These are phyloP conservation scores for Quercus cerris DNA, from an alignment of 306 rosid genomes.

Conservation along the genomic window DNA sequence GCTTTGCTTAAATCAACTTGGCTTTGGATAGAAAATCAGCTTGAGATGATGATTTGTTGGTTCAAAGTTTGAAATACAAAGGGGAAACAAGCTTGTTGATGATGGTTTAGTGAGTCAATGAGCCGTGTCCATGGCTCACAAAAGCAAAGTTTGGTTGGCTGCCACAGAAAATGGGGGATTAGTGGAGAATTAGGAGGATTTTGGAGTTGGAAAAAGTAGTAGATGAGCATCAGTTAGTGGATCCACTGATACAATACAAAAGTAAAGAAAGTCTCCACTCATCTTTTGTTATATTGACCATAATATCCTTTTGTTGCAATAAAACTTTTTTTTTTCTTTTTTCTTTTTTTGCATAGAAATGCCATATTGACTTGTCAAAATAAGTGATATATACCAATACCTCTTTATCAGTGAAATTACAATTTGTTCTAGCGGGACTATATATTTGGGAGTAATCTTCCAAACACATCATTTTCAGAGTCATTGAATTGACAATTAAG, in stretches of 20 bases:
- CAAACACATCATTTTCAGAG: no score
- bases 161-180: conserved; percentile 20
- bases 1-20: conserved; percentile 12
- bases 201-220: conserved; percentile 34
- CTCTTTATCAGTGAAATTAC: background rate
- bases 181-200: conserved; percentile 38
- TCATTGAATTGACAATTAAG: no score
- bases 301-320: conserved; percentile 18
- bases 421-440: background rate
- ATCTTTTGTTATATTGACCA: conserved; percentile 23
- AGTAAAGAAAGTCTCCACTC: conserved; percentile 32
- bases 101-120: conserved; percentile 8
- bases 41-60: background rate
- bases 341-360: conserved; percentile 1
- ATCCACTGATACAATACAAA: conserved; percentile 37
- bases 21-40: background rate
- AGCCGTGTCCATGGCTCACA: conserved; percentile 5
- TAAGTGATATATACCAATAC: background rate
- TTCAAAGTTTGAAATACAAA: background rate
- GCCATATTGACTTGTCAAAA: conserved; percentile 18
- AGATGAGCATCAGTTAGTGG: conserved; percentile 49
- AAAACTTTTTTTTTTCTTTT: background rate
- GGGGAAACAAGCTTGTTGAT: background rate
- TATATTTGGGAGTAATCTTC: no score
- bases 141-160: conserved; percentile 32